Conservation (phyloP, 192 early-diverging fungal species). For the Coemansia sp. region DNA sequence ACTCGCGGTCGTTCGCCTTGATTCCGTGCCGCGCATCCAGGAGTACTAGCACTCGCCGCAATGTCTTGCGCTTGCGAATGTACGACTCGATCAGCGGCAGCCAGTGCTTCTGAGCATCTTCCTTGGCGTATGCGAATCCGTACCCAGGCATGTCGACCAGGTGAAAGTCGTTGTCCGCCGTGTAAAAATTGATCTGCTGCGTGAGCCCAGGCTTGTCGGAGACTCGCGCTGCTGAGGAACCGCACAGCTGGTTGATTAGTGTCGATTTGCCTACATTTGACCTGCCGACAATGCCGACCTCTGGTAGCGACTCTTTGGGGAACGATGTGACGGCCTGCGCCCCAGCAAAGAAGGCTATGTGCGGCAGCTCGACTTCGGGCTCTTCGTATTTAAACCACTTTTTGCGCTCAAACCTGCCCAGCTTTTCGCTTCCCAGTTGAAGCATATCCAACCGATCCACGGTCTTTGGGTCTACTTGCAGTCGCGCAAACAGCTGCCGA, state of each 20-base stretch:
- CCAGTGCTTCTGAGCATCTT: constrained; percentile 58
- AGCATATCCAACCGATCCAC: constrained; percentile 45
- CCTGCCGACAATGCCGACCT: constrained; percentile 57
- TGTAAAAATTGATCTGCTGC: constrained; percentile 80
- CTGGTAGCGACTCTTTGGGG: constrained; percentile 36
- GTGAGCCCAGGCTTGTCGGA: constrained; percentile 74
- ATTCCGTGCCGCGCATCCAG: constrained; percentile 75
- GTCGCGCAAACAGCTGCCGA: constrained; percentile 38
- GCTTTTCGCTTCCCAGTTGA: constrained; percentile 39
- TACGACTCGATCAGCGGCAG: constrained; percentile 67
- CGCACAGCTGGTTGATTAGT: constrained; percentile 65
- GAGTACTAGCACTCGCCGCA: constrained; percentile 67
- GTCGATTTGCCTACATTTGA: constrained; percentile 82
- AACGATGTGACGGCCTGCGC: constrained; percentile 43
- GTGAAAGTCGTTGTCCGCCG: constrained; percentile 58
- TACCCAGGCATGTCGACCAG: constrained; percentile 82
- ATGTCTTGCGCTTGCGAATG: constrained; percentile 52
- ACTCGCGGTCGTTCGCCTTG: constrained; percentile 48
- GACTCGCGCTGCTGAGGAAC: constrained; percentile 59
- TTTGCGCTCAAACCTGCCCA: constrained; percentile 38
- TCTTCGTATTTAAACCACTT: constrained; percentile 48
- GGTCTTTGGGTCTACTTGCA: constrained; percentile 30
- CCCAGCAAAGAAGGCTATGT: constrained; percentile 49
- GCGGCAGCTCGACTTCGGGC: constrained; percentile 42
- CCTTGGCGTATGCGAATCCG: constrained; percentile 75